These are phyloP conservation scores for Solanum chiquidenum DNA, from an alignment of 257 asterid genomes.

Conservation along the genomic window DNA sequence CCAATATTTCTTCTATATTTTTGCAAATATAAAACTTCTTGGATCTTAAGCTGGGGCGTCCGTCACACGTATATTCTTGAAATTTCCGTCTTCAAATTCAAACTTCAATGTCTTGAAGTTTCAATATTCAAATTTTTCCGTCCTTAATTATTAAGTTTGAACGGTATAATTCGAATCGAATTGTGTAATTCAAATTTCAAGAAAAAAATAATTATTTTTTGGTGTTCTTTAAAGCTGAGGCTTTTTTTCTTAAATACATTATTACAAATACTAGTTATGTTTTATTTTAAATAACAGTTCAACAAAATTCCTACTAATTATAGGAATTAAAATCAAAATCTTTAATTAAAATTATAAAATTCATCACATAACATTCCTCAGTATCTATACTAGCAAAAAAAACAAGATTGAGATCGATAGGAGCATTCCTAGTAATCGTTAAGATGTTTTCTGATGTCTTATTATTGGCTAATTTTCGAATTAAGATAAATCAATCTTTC, in stretches of 20 bases:
- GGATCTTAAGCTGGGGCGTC: rapidly evolving
- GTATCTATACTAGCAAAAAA: neutral
- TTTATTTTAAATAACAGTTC: neutral
- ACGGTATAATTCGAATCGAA: too few species aligned
- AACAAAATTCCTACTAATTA: neutral
- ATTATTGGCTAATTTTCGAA: too few species aligned
- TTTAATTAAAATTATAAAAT: neutral
- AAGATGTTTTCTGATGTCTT: too few species aligned
- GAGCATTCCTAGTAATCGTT: too few species aligned
- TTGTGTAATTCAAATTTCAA: neutral
- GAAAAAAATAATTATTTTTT: too few species aligned
- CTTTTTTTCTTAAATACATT: neutral
- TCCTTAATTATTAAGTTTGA: neutral
- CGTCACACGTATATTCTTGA: neutral
- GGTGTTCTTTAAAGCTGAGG: too few species aligned
- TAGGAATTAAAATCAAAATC: neutral
- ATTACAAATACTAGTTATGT: neutral
- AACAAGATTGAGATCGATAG: too few species aligned
- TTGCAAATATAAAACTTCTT: too few species aligned
- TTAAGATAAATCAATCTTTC: neutral
- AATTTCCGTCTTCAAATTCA: too few species aligned
- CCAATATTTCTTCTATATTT: too few species aligned
- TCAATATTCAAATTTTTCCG: neutral
- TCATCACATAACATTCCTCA: neutral
- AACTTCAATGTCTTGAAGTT: too few species aligned